These are phyloP conservation scores for Lasiosphaeris hirsuta DNA, from an alignment of 495 filamentous ascomycete species.

Conservation along the genomic window DNA sequence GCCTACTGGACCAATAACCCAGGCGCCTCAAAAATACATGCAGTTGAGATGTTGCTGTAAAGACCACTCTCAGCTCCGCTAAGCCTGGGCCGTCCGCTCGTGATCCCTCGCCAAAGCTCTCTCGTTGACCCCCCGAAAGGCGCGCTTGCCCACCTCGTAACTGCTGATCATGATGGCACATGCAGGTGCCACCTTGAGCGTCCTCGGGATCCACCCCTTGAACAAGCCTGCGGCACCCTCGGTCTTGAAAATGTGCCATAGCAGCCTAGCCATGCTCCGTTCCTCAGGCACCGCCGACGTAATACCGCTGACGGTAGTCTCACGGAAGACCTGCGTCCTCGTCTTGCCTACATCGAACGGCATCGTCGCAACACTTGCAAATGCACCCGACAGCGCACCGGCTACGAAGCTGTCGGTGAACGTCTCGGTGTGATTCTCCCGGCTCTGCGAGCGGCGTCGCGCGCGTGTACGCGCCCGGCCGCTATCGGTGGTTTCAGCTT, in stretches of 20 bases:
- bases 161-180: conserved; percentile 99
- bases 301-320: conserved; percentile 35
- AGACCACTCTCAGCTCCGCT: no score
- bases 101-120: conserved; percentile 33
- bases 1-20: neutral
- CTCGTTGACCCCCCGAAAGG: conserved; percentile 77
- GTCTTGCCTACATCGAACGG: conserved; percentile 99
- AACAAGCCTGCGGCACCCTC: conserved; percentile 81
- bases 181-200: conserved; percentile 90
- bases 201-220: conserved; percentile 85
- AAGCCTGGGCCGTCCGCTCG: neutral
- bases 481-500: conserved; percentile 5
- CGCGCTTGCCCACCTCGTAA: conserved; percentile 92
- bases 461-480: conserved; percentile 17
- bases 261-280: conserved; percentile 67
- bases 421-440: conserved; percentile 61
- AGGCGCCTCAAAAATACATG: neutral
- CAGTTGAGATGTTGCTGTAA: neutral
- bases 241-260: conserved; percentile 81
- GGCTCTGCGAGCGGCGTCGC: conserved; percentile 44
- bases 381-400: conserved; percentile 74
- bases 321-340: conserved; percentile 74
- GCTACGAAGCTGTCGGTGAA: conserved; percentile 87
- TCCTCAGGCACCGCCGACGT: conserved; percentile 61
- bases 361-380: conserved; percentile 87